Percentiles rank a stretch among this genome's conserved stretches.
phyloP scores from a whole-genome alignment of 2,329 filamentous ascomycete species.

The Pseudogymnoascus sp. region DNA sequence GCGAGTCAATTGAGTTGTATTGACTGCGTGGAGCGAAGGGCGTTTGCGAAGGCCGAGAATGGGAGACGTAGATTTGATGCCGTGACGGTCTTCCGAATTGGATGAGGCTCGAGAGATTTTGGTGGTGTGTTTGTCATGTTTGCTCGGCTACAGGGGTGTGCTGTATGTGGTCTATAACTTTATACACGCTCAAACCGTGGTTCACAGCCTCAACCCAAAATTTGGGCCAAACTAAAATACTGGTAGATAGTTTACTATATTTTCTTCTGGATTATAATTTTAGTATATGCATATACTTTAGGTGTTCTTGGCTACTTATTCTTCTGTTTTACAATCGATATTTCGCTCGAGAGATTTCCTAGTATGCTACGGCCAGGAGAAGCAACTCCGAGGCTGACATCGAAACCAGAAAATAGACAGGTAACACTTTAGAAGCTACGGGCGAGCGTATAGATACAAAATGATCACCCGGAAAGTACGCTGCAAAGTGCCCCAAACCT shows the following conservation, averaged over 20 bases:
- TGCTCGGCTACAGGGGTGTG: not conserved
- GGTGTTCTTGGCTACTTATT: not conserved
- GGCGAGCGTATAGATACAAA: not conserved
- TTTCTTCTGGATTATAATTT: not conserved
- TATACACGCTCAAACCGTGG: not conserved
- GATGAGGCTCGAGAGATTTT: slow-evolving; percentile 6
- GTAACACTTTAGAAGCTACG: not conserved
- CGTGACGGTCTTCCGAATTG: not conserved
- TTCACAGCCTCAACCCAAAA: not conserved
- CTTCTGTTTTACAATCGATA: not conserved
- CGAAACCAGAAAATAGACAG: not conserved
- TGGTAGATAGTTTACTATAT: not conserved
- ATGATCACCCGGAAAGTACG: not conserved
- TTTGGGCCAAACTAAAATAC: not conserved
- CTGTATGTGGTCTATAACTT: not conserved
- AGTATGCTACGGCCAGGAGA: not conserved
- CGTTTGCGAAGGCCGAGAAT: not conserved
- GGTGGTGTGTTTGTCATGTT: slow-evolving; percentile 11
- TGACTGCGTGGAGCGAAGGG: not conserved
- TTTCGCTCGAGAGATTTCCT: not conserved
- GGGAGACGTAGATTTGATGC: not conserved
- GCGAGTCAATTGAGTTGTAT: not conserved
- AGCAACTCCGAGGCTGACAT: not conserved
- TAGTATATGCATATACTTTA: not conserved
- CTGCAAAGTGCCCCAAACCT: not conserved